Base-by-base conservation (phyloP, 2,329 filamentous ascomycete species). In the Beauveria sp. region DNA sequence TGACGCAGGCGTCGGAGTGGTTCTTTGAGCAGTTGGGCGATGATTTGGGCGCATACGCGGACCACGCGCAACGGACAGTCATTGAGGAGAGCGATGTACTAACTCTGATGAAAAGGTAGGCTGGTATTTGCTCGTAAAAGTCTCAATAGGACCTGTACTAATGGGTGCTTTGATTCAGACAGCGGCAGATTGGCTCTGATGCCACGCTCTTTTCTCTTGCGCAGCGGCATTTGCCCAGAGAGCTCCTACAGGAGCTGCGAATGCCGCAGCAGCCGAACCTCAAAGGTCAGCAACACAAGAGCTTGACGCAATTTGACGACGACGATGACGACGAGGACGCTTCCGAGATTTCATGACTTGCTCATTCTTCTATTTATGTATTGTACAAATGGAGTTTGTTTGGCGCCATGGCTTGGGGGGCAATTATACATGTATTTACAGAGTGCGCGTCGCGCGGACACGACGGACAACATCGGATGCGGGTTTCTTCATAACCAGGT, bases 401-500 rank as follows among this genome's bases (percentile, higher is more conserved):
- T 48, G 54, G 61, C 63, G 55, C 9, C 34, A 61, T 41, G 28
- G 20, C 18, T 20, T 16, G 30, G 3, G 30, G n/a, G 56, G 8
- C 5, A 14, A 1, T 72, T 82, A 41, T 61, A 55, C 44, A 48
- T 55, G 41, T 61, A 48, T 55, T 55, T 61, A 61, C 58, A 61
- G 24, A 34, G 58, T 61, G 43, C 58, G 58, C 24, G 58, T 55
- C 73, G 90, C 85, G 61, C 89, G 85, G 62, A 96, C 85, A 64
- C 91, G 85, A 64, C 87, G 85, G 58, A 87, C 76, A 53, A 90
- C 79, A 67, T 90, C 86, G 28, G 87, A 85, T 10, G 91, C 81
- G 16, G 92, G 91, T 75, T 93, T 96, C 74, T 90, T 92, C 63
- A 96, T 79, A 43, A 99, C 86, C 90, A 97, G 92, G 83, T 89